These are phyloP conservation scores for Saccharum spontaneum DNA, from an alignment of 176 grass and related monocot species.

Conservation along the genomic window DNA sequence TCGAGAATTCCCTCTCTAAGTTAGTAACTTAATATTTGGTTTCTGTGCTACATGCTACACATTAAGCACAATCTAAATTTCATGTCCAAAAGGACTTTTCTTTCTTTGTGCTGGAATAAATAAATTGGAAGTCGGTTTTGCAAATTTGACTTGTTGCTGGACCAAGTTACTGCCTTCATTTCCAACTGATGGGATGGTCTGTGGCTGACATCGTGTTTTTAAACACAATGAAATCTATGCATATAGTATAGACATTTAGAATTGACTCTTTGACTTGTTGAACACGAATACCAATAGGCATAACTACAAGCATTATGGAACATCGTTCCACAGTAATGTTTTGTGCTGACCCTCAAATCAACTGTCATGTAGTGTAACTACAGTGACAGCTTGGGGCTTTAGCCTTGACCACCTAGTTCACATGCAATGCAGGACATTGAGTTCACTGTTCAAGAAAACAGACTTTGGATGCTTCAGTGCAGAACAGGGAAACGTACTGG, in stretches of 20 bases:
- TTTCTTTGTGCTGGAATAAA: background rate
- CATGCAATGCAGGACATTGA: conserved; percentile 74
- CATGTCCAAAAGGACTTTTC: background rate
- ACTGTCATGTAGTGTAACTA: background rate
- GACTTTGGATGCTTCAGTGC: conserved; percentile 98
- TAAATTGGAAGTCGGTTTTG: background rate
- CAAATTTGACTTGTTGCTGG: background rate
- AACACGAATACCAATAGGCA: no score
- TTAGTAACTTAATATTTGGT: background rate
- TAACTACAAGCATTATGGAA: background rate
- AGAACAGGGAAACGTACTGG: conserved; percentile 79
- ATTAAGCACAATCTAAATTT: background rate
- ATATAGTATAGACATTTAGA: background rate
- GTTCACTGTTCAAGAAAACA: conserved; percentile 93
- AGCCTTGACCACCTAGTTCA: background rate
- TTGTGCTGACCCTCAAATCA: background rate
- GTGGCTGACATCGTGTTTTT: background rate
- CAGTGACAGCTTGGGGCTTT: background rate
- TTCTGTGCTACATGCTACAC: background rate
- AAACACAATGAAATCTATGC: background rate
- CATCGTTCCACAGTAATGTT: background rate
- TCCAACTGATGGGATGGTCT: background rate
- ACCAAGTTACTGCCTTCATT: background rate
- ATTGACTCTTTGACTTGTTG: background rate
- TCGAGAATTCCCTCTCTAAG: background rate